Evolutionary conservation across 2,329 filamentous ascomycete genomes (phyloP), one percentile per base, ranked within the genome.

Genomic region (Dactylellina haptotyla): DNA sequence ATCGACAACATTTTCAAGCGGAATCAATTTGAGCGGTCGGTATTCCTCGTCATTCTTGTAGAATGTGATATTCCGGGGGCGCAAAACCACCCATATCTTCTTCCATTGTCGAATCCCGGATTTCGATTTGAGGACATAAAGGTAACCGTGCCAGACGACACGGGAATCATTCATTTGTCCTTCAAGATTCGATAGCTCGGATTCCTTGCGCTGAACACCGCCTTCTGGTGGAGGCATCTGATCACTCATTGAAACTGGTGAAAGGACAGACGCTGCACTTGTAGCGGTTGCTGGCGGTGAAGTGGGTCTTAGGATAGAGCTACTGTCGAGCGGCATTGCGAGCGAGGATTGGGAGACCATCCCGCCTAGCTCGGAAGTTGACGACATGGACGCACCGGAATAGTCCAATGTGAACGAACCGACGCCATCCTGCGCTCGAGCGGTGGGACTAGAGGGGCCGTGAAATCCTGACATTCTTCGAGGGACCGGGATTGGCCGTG

Each of bases 41-140:
- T 98, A 98, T 82, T 99, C 95, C 77, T 87, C 84, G 64, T 96
- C 91, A 79, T 96, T 90, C 81, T 97, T 97, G 84, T 99, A 99
- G 25, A 98, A 86, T 14, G 92, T 90, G 30, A 99, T 84, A 75
- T 91, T 93, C 57, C 90, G 89, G 0, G 92, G 90, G 30, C 95
- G 90, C 57, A 99, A 85, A 0, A 98, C 95, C 10, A 90, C 90
- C 95, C 95, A 98, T 70, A 93, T 86, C 77, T 92, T 90, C 84
- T 97, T 97, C 95, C 95, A 99, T 79, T 96, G 91, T 50, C 90
- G 88, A 62, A 99, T 87, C 6, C 93, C 92, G 20, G 89, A 86
- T 78, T 92, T 93, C 75, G 89, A 91, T 78, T 91, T 92, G 65
- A 97, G 86, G 75, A 92, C 88, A 80, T 91, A 90, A 30, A 98